A percentile compares a stretch with the other conserved stretches of the same genome.
Evolutionary conservation across 768 basidiomycete genomes (phyloP).

Genomic region (Trametes punicea): DNA sequence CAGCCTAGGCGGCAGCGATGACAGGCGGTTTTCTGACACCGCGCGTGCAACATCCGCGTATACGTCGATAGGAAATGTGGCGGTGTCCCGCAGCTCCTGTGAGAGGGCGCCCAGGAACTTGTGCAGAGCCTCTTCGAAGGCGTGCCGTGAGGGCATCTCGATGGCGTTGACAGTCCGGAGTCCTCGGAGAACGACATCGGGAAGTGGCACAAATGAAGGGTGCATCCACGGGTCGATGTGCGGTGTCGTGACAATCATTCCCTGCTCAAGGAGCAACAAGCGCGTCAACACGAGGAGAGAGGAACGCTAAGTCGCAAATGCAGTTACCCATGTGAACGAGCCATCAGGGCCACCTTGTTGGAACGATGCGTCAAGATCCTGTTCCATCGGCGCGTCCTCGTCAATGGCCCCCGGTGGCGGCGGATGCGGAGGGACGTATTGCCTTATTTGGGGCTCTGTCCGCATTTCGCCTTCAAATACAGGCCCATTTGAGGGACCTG

Average conservation of each 20-base stretch:
- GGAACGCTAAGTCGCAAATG: background rate
- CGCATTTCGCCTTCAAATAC: constrained; percentile 24
- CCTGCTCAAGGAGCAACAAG: constrained; percentile 34
- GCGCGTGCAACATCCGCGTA: constrained; percentile 52
- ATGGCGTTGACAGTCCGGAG: constrained; percentile 50
- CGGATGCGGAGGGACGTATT: constrained; percentile 26
- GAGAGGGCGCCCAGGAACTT: constrained; percentile 51
- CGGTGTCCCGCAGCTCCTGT: constrained; percentile 56
- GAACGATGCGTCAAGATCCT: constrained; percentile 19
- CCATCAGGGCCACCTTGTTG: constrained; percentile 27
- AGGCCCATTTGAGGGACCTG: constrained; percentile 21
- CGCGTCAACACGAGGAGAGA: constrained; percentile 20
- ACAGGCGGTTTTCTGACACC: constrained; percentile 36
- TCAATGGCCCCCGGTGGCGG: constrained; percentile 18
- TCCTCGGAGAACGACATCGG: constrained; percentile 50
- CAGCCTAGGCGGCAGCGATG: constrained; percentile 37
- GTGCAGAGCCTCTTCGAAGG: constrained; percentile 49
- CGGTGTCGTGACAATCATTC: constrained; percentile 37
- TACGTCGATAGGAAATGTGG: constrained; percentile 49
- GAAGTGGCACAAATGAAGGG: constrained; percentile 57
- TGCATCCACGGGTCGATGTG: constrained; percentile 58
- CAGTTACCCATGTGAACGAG: constrained; percentile 41
- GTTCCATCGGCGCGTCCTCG: constrained; percentile 25
- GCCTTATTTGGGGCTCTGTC: constrained; percentile 26
- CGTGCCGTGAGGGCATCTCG: constrained; percentile 57